phyloP scores from a whole-genome alignment of 345 rosid genomes.

The Rhodamnia argentea region DNA sequence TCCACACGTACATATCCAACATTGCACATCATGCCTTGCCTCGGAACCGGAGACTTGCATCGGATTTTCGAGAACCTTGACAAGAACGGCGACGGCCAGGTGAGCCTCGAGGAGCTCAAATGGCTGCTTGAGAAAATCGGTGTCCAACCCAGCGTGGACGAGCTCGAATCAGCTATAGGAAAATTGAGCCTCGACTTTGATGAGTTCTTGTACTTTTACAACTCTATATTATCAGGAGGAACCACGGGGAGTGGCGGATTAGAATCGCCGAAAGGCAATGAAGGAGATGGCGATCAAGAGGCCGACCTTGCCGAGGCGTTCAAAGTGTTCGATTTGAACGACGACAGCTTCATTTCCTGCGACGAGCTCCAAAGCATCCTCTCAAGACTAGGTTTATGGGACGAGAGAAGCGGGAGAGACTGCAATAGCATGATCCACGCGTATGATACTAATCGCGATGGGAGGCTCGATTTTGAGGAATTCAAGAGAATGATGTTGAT shows the following conservation, averaged over 20 bases:
- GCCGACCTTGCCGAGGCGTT: constrained; percentile 48
- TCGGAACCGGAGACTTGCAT: constrained; percentile 31
- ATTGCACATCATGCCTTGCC: constrained; percentile 33
- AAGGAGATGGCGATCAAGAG: not conserved
- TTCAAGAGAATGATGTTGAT: constrained; percentile 70
- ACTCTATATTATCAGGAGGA: constrained; percentile 15
- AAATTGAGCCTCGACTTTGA: constrained; percentile 39
- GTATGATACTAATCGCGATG: constrained; percentile 62
- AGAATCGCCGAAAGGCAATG: not conserved
- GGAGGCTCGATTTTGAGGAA: constrained; percentile 66
- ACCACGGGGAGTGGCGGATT: not conserved
- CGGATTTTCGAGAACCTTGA: constrained; percentile 61
- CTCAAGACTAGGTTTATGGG: constrained; percentile 60
- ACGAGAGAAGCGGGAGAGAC: constrained; percentile 34
- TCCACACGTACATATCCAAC: not conserved
- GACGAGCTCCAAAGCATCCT: constrained; percentile 68
- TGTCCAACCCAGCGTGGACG: constrained; percentile 17
- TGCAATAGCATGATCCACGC: constrained; percentile 55
- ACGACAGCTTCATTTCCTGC: constrained; percentile 59
- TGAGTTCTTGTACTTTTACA: constrained; percentile 53
- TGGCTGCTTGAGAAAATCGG: constrained; percentile 59
- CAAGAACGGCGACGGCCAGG: constrained; percentile 55
- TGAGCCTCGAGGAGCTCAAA: constrained; percentile 59
- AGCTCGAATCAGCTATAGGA: constrained; percentile 51
- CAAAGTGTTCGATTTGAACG: constrained; percentile 55